Conservation (phyloP, 2,329 filamentous ascomycete genomes). For the Colletotrichum sublineola region DNA sequence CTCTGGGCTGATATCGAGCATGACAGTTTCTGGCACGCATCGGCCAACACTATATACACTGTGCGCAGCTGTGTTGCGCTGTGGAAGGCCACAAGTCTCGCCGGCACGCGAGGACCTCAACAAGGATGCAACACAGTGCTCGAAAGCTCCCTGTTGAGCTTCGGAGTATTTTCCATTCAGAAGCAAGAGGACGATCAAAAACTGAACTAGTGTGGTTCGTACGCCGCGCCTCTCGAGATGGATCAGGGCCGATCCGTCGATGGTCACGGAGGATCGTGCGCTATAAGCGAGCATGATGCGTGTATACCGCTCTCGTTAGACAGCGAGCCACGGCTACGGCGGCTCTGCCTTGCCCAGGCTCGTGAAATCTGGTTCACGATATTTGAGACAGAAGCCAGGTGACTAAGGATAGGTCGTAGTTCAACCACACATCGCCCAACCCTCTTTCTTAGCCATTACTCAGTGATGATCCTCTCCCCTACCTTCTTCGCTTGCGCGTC, state of each 20-base stretch:
- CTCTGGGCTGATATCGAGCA: not conserved
- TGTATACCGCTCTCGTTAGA: not conserved
- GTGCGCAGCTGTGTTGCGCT: not conserved
- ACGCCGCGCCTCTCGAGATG: constrained; percentile 5
- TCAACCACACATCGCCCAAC: not conserved
- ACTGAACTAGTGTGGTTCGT: constrained; percentile 2
- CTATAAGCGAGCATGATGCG: not conserved
- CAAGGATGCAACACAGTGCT: not conserved
- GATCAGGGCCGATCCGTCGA: constrained; percentile 31
- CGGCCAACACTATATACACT: not conserved
- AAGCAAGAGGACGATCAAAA: constrained; percentile 7
- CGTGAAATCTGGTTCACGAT: too few relatives aligned
- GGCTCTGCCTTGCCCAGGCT: not conserved
- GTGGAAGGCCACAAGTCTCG: not conserved
- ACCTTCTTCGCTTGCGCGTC: not conserved
- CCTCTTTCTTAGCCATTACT: not conserved
- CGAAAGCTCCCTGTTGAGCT: constrained; percentile 4
- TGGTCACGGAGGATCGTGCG: constrained; percentile 18
- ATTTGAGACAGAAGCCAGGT: not conserved
- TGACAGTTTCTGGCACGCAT: not conserved
- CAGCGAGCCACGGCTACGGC: not conserved
- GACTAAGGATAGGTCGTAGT: not conserved
- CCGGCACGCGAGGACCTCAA: not conserved
- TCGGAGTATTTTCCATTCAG: constrained; percentile 28
- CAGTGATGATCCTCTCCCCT: not conserved